phyloP scores from a whole-genome alignment of 192 early-diverging fungal genomes.

The Coemansia sp. region DNA sequence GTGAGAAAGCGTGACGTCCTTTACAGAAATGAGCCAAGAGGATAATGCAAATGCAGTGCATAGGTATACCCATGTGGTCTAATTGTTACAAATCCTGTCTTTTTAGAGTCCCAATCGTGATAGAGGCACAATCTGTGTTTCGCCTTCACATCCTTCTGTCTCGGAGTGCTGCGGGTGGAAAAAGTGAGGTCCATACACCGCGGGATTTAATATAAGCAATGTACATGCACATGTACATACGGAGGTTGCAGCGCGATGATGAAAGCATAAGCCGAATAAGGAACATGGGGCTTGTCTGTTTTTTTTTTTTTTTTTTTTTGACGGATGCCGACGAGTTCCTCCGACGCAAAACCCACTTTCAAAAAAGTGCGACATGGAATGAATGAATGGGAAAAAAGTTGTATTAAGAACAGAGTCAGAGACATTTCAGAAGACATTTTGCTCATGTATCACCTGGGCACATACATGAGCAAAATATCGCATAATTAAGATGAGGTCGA shows the following conservation, averaged over 20 bases:
- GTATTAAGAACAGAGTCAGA: conserved; percentile 12
- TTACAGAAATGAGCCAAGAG: background rate
- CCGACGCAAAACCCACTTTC: background rate
- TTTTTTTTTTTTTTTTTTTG: background rate
- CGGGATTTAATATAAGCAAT: background rate
- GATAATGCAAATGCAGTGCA: background rate
- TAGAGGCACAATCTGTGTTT: background rate
- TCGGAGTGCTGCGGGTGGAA: background rate
- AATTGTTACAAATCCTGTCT: background rate
- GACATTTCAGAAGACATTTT: background rate
- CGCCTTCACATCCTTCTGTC: no score
- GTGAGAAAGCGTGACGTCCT: background rate
- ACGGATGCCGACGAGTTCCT: background rate
- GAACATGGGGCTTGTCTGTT: background rate
- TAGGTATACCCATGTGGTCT: conserved; percentile 6
- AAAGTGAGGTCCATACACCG: background rate
- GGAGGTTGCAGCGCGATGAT: conserved; percentile 1
- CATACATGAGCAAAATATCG: background rate
- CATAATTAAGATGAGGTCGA: background rate
- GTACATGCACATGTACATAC: background rate
- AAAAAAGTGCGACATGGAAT: background rate
- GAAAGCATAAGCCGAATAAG: background rate
- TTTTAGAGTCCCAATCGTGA: background rate
- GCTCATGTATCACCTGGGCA: background rate
- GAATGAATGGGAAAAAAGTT: background rate